Evolutionary conservation across 805 yeast genomes (phyloP).

Genomic region (Sugiyamaella boreocaroliniensis): DNA sequence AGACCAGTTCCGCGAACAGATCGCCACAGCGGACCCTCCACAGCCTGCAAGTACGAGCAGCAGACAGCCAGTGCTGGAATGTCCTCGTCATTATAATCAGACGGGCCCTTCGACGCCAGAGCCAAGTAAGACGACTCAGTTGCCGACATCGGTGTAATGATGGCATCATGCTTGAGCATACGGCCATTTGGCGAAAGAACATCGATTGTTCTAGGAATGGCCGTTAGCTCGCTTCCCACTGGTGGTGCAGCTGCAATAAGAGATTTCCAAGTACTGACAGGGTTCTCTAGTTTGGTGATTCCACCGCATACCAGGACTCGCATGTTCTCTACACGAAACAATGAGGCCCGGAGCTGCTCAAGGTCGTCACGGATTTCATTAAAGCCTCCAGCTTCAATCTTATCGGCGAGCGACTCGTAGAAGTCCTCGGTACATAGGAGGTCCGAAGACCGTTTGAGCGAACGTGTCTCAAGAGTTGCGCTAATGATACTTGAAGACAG

Average conservation of each 20-base stretch:
- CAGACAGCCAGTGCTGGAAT: constrained; percentile 65
- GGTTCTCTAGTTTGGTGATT: constrained; percentile 42
- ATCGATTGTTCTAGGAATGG: constrained; percentile 38
- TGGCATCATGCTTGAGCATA: constrained; percentile 47
- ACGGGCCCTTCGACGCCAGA: constrained; percentile 54
- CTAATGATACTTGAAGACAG: constrained; percentile 56
- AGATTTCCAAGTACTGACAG: constrained; percentile 55
- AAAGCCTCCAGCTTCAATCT: constrained; percentile 47
- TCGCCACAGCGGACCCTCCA: constrained; percentile 96
- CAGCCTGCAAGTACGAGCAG: constrained; percentile 68
- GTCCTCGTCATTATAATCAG: constrained; percentile 50
- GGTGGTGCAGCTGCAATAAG: not conserved
- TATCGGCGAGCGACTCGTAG: constrained; percentile 41
- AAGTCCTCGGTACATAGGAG: constrained; percentile 55
- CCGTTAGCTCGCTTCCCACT: not conserved
- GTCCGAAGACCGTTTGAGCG: constrained; percentile 63
- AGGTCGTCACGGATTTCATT: constrained; percentile 42
- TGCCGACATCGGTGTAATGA: constrained; percentile 68
- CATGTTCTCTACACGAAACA: constrained; percentile 54
- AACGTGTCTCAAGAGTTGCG: constrained; percentile 47
- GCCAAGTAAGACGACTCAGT: constrained; percentile 73
- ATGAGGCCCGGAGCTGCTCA: constrained; percentile 42
- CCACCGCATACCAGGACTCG: constrained; percentile 71
- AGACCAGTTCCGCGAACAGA: constrained; percentile 92
- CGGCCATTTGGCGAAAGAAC: constrained; percentile 51